Percentiles rank a stretch among this genome's conserved stretches.
Conservation (phyloP, 176 grass and related monocot genomes). For the Bothriochloa decipiens region DNA sequence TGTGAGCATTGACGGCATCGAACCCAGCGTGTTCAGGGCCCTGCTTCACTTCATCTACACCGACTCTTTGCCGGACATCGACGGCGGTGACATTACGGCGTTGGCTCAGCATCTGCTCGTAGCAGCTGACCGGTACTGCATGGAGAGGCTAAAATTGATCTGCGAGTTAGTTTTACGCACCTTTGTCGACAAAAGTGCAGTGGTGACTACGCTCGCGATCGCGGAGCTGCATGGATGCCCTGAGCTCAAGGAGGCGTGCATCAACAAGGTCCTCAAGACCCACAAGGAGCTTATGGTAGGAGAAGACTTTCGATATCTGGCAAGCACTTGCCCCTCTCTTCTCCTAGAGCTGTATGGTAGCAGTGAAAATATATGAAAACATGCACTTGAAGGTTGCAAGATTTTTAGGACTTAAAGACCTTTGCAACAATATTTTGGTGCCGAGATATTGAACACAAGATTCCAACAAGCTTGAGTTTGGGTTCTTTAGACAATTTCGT, state of each 20-base stretch:
- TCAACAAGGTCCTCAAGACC: slow-evolving; percentile 21
- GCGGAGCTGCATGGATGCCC: background rate
- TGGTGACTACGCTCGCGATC: background rate
- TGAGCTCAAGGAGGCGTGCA: background rate
- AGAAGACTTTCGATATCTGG: background rate
- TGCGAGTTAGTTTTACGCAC: slow-evolving; percentile 23
- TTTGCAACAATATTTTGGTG: too few relatives aligned
- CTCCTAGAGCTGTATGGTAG: background rate
- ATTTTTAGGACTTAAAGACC: too few relatives aligned
- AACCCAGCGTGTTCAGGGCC: background rate
- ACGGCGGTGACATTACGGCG: background rate
- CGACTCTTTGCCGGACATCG: slow-evolving; percentile 18
- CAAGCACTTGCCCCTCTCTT: background rate
- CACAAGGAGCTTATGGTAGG: background rate
- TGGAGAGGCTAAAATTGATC: slow-evolving; percentile 42
- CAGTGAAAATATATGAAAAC: too few relatives aligned
- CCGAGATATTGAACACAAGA: too few relatives aligned
- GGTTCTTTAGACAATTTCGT: too few relatives aligned
- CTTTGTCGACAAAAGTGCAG: background rate
- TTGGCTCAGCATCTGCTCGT: slow-evolving; percentile 52
- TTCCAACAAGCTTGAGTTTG: too few relatives aligned
- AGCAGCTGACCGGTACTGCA: background rate
- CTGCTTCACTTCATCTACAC: slow-evolving; percentile 48
- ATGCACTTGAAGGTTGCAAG: too few relatives aligned
- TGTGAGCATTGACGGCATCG: background rate